Percentiles rank a stretch among this genome's conserved stretches.
Evolutionary conservation across 139 green algal genomes (phyloP).

Genomic region (Desmodesmus armatus): DNA sequence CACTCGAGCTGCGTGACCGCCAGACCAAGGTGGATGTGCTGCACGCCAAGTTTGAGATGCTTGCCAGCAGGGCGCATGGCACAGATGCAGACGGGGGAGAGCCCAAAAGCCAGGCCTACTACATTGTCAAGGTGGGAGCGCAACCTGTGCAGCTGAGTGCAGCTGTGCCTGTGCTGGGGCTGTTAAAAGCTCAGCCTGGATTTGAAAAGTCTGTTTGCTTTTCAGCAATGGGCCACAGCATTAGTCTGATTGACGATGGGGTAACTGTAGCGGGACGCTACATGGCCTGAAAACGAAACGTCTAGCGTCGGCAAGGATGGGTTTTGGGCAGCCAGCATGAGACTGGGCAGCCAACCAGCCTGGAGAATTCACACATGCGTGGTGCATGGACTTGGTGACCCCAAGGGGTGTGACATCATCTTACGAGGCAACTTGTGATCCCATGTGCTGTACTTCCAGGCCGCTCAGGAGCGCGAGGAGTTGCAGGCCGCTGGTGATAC

Average conservation of each 20-base stretch:
- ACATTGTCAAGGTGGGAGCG: constrained; percentile 90
- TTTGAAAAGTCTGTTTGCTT: too few species aligned
- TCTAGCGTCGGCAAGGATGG: too few species aligned
- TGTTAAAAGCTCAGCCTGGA: too few species aligned
- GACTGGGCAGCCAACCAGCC: neutral
- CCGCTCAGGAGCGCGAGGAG: constrained; percentile 86
- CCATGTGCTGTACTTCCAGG: constrained; percentile 56
- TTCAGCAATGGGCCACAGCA: too few species aligned
- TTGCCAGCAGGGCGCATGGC: constrained; percentile 61
- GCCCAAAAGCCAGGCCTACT: constrained; percentile 84
- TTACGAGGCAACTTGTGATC: neutral
- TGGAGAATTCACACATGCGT: neutral
- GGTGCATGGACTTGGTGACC: too few species aligned
- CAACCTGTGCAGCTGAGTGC: too few species aligned
- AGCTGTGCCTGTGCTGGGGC: too few species aligned
- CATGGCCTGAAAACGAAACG: too few species aligned
- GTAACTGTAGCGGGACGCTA: too few species aligned
- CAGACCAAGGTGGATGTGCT: constrained; percentile 73
- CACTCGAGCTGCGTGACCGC: constrained; percentile 83
- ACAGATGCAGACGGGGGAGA: constrained; percentile 60
- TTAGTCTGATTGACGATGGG: too few species aligned
- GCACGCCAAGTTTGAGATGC: constrained; percentile 78
- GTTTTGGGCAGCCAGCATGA: neutral
- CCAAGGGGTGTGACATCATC: neutral
- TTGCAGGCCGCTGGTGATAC: constrained; percentile 75